These are phyloP conservation scores for Curvularia lunata DNA, from an alignment of 2,329 filamentous ascomycete genomes.

Conservation along the genomic window DNA sequence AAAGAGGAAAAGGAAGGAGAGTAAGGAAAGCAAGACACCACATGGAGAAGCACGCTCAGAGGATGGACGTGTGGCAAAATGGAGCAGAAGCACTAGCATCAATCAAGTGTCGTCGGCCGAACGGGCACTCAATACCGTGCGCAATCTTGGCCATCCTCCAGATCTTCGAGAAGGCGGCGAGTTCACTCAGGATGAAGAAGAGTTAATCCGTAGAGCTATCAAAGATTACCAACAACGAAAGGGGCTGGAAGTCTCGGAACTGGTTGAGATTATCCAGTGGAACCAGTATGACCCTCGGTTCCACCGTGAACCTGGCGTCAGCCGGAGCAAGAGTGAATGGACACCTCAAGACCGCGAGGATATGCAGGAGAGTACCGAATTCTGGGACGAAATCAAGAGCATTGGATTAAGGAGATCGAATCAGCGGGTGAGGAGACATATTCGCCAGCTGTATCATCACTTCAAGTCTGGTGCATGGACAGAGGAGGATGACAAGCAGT, in stretches of 20 bases:
- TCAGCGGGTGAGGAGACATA: slow-evolving; percentile 50
- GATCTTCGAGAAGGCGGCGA: slow-evolving; percentile 24
- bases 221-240: slow-evolving; percentile 29
- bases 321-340: slow-evolving; percentile 4
- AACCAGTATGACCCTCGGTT: slow-evolving; percentile 5
- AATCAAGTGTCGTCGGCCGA: slow-evolving; percentile 20
- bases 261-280: slow-evolving; percentile 34
- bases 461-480: slow-evolving; percentile 69
- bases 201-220: slow-evolving; percentile 33
- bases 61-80: not conserved
- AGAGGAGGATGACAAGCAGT: slow-evolving; percentile 62
- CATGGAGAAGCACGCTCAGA: not conserved
- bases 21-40: not conserved
- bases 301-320: not conserved
- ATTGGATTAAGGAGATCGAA: slow-evolving; percentile 43
- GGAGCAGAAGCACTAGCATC: not conserved
- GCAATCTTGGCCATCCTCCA: slow-evolving; percentile 22
- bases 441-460: slow-evolving; percentile 70
- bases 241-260: slow-evolving; percentile 19
- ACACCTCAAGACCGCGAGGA: slow-evolving; percentile 8
- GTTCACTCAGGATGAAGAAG: slow-evolving; percentile 31
- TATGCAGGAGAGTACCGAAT: slow-evolving; percentile 22
- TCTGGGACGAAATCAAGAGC: slow-evolving; percentile 44
- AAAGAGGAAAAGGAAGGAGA: not conserved
- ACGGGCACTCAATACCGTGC: slow-evolving; percentile 16